A percentile compares a stretch with the other conserved stretches of the same genome.
Conservation (phyloP, 345 rosid species). For the Gossypium turneri region DNA sequence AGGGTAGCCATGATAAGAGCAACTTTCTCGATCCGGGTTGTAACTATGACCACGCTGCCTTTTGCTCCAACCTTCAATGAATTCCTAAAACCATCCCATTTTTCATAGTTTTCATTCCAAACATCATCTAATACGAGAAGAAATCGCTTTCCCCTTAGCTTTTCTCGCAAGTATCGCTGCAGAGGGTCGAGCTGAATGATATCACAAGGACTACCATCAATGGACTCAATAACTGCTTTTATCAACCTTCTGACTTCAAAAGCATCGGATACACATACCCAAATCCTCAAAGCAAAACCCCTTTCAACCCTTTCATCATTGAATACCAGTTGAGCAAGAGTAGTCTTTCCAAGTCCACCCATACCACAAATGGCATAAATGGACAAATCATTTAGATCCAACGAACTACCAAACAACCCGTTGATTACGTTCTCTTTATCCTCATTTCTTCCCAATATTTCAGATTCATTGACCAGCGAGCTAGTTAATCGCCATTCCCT, state of each 20-base stretch:
- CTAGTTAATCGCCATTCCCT: slow-evolving; percentile 5
- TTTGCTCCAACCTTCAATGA: neutral
- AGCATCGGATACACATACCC: slow-evolving; percentile 24
- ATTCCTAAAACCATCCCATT: slow-evolving; percentile 4
- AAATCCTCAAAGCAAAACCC: slow-evolving; percentile 16
- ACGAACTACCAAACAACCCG: neutral
- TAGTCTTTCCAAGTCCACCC: slow-evolving; percentile 15
- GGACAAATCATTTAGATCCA: slow-evolving; percentile 4
- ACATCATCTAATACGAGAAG: slow-evolving; percentile 18
- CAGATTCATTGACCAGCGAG: slow-evolving; percentile 15
- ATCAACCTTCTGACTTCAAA: slow-evolving; percentile 19
- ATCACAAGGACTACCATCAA: neutral
- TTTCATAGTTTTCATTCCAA: slow-evolving; percentile 17
- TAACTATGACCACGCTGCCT: neutral
- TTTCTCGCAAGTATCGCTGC: slow-evolving; percentile 10
- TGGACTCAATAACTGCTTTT: slow-evolving; percentile 14
- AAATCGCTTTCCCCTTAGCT: neutral
- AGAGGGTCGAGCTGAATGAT: neutral
- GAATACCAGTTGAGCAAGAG: slow-evolving; percentile 23
- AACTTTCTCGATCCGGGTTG: slow-evolving; percentile 14
- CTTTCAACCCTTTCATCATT: slow-evolving; percentile 19
- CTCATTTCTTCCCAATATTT: slow-evolving; percentile 8
- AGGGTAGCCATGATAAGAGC: slow-evolving; percentile 15
- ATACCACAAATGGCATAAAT: neutral
- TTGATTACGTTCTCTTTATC: slow-evolving; percentile 11